phyloP scores from a whole-genome alignment of 163 green algal genomes.

The Chloromonas sp. region DNA sequence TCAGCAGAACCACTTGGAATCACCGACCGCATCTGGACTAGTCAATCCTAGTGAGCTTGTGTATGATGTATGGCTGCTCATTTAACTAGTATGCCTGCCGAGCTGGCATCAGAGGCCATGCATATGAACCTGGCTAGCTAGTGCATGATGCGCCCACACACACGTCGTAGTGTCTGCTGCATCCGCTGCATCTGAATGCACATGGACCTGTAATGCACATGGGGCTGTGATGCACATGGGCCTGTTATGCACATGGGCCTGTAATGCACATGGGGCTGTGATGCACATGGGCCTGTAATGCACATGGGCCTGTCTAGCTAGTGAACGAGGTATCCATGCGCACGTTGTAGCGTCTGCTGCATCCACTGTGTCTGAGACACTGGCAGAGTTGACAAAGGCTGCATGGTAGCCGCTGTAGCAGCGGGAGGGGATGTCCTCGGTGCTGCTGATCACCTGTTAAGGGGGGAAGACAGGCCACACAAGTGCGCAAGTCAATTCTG shows the following conservation, averaged over 20 bases:
- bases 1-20: no score
- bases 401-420: constrained; percentile 32
- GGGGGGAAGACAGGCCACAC: neutral
- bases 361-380: constrained; percentile 26
- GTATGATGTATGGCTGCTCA: no score
- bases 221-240: neutral
- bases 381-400: constrained; percentile 23
- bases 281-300: no score
- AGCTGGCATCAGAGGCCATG: no score
- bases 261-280: no score
- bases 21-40: no score
- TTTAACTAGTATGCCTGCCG: no score
- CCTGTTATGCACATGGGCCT: neutral
- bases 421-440: constrained; percentile 38
- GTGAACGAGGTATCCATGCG: neutral
- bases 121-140: no score
- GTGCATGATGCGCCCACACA: neutral
- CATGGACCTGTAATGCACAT: neutral
- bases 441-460: constrained; percentile 40
- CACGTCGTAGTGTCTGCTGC: constrained; percentile 31
- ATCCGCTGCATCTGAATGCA: constrained; percentile 24
- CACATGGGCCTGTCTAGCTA: neutral
- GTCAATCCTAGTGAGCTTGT: no score
- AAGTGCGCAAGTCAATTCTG: neutral
- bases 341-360: constrained; percentile 31